These are phyloP conservation scores for Benincasa hispida DNA, from an alignment of 306 rosid species.

Conservation along the genomic window DNA sequence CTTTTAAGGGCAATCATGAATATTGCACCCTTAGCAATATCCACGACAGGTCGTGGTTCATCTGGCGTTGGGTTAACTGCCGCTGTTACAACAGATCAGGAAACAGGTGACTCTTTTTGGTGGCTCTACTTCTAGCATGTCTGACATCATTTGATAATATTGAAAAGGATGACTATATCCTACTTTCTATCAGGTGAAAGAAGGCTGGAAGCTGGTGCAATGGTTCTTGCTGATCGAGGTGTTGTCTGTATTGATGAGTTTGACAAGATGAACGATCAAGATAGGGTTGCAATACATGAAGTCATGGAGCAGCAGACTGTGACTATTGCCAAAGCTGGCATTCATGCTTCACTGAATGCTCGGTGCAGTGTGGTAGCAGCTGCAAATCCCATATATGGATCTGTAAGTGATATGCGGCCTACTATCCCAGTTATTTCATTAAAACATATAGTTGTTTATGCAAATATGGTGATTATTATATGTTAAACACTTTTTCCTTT, in stretches of 20 bases:
- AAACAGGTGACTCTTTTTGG: slow-evolving; percentile 53
- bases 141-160: background rate
- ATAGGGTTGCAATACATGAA: slow-evolving; percentile 97
- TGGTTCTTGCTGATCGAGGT: slow-evolving; percentile 99
- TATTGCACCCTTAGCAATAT: slow-evolving; percentile 91
- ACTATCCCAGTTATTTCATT: background rate
- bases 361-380: slow-evolving; percentile 99
- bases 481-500: background rate
- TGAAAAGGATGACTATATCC: slow-evolving; percentile 3
- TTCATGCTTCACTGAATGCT: slow-evolving; percentile 96
- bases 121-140: background rate
- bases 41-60: slow-evolving; percentile 97
- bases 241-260: slow-evolving; percentile 99
- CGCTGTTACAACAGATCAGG: slow-evolving; percentile 98
- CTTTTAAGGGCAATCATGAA: slow-evolving; percentile 90
- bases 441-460: background rate
- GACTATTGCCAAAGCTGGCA: slow-evolving; percentile 97
- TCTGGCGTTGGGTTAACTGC: slow-evolving; percentile 99
- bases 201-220: slow-evolving; percentile 99
- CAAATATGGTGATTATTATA: background rate
- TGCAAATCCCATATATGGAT: slow-evolving; percentile 98
- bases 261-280: slow-evolving; percentile 98
- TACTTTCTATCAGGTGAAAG: slow-evolving; percentile 61
- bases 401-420: slow-evolving; percentile 37
- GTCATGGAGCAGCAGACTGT: slow-evolving; percentile 99